Conservation (phyloP, 1,284 basidiomycete genomes). For the Tetrapyrgos nigripes region DNA sequence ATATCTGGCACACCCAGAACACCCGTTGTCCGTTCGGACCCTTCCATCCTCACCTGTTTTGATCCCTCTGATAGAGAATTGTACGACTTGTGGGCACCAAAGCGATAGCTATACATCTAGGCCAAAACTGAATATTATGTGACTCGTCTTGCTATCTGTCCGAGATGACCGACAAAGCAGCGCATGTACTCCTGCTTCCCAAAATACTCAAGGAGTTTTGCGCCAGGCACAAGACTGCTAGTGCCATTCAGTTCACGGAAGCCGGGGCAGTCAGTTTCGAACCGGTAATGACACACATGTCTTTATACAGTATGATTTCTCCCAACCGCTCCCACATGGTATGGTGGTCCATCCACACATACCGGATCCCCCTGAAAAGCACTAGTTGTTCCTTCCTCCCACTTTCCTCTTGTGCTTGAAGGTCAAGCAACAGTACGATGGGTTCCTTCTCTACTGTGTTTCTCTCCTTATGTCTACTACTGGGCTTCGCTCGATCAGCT, state of each 20-base stretch:
- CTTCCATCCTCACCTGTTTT: slow-evolving; percentile 71
- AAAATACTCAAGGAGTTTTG: too few relatives aligned
- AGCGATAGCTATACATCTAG: slow-evolving; percentile 19
- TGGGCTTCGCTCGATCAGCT: not conserved
- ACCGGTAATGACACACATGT: slow-evolving; percentile 63
- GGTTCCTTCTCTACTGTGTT: not conserved
- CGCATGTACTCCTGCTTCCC: too few relatives aligned
- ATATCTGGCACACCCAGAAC: slow-evolving; percentile 39
- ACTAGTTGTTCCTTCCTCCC: not conserved
- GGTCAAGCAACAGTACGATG: not conserved
- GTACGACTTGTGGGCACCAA: slow-evolving; percentile 77
- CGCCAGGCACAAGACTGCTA: too few relatives aligned
- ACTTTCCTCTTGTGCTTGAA: not conserved
- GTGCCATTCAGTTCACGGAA: not conserved
- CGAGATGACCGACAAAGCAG: not conserved
- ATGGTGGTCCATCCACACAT: not conserved
- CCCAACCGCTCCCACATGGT: slow-evolving; percentile 68
- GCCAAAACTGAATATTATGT: not conserved
- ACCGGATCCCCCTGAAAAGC: too few relatives aligned
- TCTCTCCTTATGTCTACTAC: not conserved
- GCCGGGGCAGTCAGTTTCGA: too few relatives aligned
- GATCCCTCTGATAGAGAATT: slow-evolving; percentile 75
- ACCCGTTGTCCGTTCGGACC: slow-evolving; percentile 63
- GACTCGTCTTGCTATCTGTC: not conserved
- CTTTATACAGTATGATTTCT: slow-evolving; percentile 88